phyloP scores from a whole-genome alignment of 2,329 filamentous ascomycete genomes.

The Fusarium coffeatum region DNA sequence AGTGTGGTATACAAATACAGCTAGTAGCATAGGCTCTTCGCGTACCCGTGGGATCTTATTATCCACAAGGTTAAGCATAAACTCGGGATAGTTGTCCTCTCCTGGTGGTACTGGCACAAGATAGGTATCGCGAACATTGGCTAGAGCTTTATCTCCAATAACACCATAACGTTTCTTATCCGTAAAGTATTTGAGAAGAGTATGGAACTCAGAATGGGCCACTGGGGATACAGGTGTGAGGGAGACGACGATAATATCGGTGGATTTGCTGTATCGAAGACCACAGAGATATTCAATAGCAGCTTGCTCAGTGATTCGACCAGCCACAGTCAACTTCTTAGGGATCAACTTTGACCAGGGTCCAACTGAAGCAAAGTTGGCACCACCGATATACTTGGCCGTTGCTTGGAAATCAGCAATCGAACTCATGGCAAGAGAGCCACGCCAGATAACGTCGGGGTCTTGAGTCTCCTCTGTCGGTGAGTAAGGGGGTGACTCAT shows the following conservation, averaged over 20 bases:
- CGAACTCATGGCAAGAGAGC: constrained; percentile 79
- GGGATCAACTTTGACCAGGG: constrained; percentile 82
- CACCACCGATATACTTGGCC: constrained; percentile 87
- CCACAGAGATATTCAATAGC: constrained; percentile 93
- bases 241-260: constrained; percentile 85
- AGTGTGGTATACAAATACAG: constrained; percentile 85
- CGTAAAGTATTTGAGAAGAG: constrained; percentile 88
- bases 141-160: constrained; percentile 77
- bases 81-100: constrained; percentile 78
- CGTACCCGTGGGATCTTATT: constrained; percentile 80
- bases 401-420: constrained; percentile 79
- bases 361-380: constrained; percentile 74
- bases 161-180: constrained; percentile 88
- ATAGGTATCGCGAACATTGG: constrained; percentile 89
- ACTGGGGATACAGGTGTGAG: constrained; percentile 73
- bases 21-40: constrained; percentile 80
- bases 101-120: constrained; percentile 86
- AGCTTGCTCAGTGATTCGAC: constrained; percentile 82
- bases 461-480: constrained; percentile 77
- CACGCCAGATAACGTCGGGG: constrained; percentile 81
- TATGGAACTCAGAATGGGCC: constrained; percentile 73
- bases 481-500: constrained; percentile 84
- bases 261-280: constrained; percentile 82
- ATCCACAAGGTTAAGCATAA: constrained; percentile 88
- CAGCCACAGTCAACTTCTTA: constrained; percentile 75